phyloP scores from a whole-genome alignment of 192 early-diverging fungal genomes.

The Thamnidium elegans region DNA sequence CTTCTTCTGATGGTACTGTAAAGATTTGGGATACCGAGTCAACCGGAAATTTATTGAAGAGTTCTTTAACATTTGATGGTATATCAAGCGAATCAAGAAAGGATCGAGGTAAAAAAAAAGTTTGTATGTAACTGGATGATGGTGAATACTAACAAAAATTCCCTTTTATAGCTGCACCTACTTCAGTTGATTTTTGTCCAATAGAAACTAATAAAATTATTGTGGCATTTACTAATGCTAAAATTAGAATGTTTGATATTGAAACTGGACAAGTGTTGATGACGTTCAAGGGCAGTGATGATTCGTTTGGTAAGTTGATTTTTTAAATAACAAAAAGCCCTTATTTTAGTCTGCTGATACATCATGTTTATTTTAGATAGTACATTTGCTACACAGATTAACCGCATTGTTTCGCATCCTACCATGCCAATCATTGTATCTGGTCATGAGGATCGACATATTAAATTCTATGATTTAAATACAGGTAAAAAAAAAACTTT shows the following conservation, averaged over 20 bases:
- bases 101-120: neutral
- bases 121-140: no score
- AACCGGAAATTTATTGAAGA: conserved; percentile 43
- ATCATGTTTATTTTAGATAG: conserved; percentile 47
- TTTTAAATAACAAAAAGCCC: no score
- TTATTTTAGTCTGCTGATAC: neutral
- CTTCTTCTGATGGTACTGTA: conserved; percentile 75
- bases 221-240: conserved; percentile 62
- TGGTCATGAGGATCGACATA: conserved; percentile 72
- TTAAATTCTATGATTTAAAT: conserved; percentile 74
- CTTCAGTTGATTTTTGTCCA: conserved; percentile 65
- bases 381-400: conserved; percentile 69
- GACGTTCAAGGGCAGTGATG: conserved; percentile 49
- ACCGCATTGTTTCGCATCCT: conserved; percentile 70
- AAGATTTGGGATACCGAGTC: conserved; percentile 75
- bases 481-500: no score
- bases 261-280: conserved; percentile 65
- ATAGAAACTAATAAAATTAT: conserved; percentile 57
- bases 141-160: no score
- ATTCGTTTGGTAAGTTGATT: conserved; percentile 58
- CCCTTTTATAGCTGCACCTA: conserved; percentile 45
- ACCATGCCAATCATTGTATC: conserved; percentile 69
- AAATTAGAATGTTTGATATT: conserved; percentile 71
- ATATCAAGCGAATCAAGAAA: conserved; percentile 11
- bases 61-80: conserved; percentile 47